A percentile compares a stretch with the other conserved stretches of the same genome.
Conservation (phyloP, 345 rosid species). For the Anacardium occidentale region DNA sequence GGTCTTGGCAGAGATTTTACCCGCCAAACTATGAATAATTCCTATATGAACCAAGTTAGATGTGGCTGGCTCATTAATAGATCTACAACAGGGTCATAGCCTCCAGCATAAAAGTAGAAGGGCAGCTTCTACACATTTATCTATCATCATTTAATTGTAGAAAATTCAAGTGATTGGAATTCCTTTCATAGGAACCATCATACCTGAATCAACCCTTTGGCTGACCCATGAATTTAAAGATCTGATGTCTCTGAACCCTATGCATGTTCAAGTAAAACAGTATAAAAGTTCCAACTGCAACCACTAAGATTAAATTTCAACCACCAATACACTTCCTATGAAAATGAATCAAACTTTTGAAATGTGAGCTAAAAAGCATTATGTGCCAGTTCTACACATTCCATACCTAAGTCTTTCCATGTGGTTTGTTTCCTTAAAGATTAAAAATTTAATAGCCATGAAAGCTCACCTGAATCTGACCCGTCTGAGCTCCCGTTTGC, state of each 20-base stretch:
- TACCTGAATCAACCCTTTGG: background rate
- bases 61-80: background rate
- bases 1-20: background rate
- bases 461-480: slow-evolving; percentile 89
- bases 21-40: background rate
- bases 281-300: background rate
- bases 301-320: background rate
- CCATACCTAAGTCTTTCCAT: slow-evolving; percentile 1
- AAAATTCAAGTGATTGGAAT: background rate
- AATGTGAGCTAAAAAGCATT: background rate
- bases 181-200: background rate
- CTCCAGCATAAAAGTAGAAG: background rate
- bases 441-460: slow-evolving; percentile 19
- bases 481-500: slow-evolving; percentile 91
- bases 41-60: background rate
- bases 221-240: background rate
- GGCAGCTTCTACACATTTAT: background rate
- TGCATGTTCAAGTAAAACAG: background rate
- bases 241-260: background rate
- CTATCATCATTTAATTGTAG: background rate
- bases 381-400: background rate
- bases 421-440: background rate
- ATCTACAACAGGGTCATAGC: background rate
- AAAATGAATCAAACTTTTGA: background rate
- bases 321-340: background rate